These are phyloP conservation scores for Mycena kentingensis DNA, from an alignment of 768 basidiomycete species.

Conservation along the genomic window DNA sequence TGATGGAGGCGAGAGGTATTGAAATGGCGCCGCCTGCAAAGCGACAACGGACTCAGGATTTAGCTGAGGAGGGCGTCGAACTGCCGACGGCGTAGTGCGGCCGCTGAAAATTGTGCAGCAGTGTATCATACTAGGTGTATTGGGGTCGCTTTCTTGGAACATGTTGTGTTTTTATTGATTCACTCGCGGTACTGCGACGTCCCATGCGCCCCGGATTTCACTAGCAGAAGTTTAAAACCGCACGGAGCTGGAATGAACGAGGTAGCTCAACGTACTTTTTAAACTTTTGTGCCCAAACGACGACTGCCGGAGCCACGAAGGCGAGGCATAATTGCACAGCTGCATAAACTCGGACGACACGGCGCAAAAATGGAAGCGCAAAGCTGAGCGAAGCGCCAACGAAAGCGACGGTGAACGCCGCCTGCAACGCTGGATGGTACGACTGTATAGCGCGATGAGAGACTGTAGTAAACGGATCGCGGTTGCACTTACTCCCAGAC, in stretches of 20 bases:
- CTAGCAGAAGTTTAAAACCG: conserved; percentile 40
- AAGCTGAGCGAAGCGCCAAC: conserved; percentile 53
- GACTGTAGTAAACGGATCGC: conserved; percentile 16
- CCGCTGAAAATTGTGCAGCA: conserved; percentile 16
- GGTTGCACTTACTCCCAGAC: conserved; percentile 57
- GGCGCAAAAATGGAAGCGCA: conserved; percentile 54
- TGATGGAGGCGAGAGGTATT: conserved; percentile 80
- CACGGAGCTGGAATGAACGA: conserved; percentile 14
- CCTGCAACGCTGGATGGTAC: conserved; percentile 48
- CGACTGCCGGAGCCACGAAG: conserved; percentile 70
- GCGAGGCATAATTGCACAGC: conserved; percentile 57
- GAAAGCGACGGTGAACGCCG: conserved; percentile 54
- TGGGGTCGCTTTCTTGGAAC: conserved; percentile 21
- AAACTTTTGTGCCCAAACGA: conserved; percentile 85
- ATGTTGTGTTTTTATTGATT: conserved; percentile 37
- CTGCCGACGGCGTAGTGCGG: conserved; percentile 15
- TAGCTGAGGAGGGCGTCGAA: no score
- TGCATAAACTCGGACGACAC: conserved; percentile 54
- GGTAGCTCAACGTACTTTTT: conserved; percentile 74
- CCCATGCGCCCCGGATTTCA: conserved; percentile 90
- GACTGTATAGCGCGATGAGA: conserved; percentile 38
- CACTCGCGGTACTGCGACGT: conserved; percentile 77
- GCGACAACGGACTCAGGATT: conserved; percentile 54
- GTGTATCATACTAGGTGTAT: conserved; percentile 22
- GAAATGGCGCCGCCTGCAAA: conserved; percentile 45